Percentiles rank a stretch among this genome's conserved stretches.
Evolutionary conservation across 768 basidiomycete species (phyloP).

Genomic region (Pisolithus microcarpus): DNA sequence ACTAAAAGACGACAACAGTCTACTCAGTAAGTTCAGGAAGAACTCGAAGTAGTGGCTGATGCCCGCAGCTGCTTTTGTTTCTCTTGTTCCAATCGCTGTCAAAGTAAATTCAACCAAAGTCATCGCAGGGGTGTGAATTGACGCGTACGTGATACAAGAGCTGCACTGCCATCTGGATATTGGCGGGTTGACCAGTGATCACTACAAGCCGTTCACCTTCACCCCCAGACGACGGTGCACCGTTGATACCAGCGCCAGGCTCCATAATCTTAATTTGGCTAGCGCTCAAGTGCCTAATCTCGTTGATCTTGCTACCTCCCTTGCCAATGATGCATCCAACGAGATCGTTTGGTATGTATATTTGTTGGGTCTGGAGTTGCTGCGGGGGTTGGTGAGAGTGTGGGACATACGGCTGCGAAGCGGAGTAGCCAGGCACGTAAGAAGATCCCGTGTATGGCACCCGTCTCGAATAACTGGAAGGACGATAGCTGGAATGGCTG

Average conservation of each 20-base stretch:
- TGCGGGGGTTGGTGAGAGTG: slow-evolving; percentile 52
- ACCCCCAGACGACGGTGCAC: slow-evolving; percentile 62
- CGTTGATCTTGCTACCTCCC: slow-evolving; percentile 97
- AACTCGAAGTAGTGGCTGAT: slow-evolving; percentile 15
- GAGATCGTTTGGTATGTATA: slow-evolving; percentile 95
- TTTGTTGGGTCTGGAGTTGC: slow-evolving; percentile 91
- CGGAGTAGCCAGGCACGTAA: slow-evolving; percentile 61
- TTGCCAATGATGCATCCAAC: slow-evolving; percentile 98
- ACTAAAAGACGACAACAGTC: background rate
- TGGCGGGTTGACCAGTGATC: slow-evolving; percentile 90
- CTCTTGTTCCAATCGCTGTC: slow-evolving; percentile 78
- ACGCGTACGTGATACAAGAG: slow-evolving; percentile 73
- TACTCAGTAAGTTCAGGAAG: slow-evolving; percentile 17
- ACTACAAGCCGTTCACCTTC: slow-evolving; percentile 92
- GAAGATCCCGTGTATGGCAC: slow-evolving; percentile 48
- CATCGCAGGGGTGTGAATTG: background rate
- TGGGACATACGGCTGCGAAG: slow-evolving; percentile 38
- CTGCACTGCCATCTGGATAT: slow-evolving; percentile 95
- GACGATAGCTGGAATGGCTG: slow-evolving; percentile 52
- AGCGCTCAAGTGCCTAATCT: slow-evolving; percentile 90
- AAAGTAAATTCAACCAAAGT: slow-evolving; percentile 3
- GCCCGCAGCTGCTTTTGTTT: slow-evolving; percentile 73
- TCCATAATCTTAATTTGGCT: slow-evolving; percentile 99
- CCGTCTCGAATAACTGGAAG: slow-evolving; percentile 50
- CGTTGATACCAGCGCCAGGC: slow-evolving; percentile 76